These are phyloP conservation scores for Nemania bipapillata DNA, from an alignment of 2,329 filamentous ascomycete species.

Conservation along the genomic window DNA sequence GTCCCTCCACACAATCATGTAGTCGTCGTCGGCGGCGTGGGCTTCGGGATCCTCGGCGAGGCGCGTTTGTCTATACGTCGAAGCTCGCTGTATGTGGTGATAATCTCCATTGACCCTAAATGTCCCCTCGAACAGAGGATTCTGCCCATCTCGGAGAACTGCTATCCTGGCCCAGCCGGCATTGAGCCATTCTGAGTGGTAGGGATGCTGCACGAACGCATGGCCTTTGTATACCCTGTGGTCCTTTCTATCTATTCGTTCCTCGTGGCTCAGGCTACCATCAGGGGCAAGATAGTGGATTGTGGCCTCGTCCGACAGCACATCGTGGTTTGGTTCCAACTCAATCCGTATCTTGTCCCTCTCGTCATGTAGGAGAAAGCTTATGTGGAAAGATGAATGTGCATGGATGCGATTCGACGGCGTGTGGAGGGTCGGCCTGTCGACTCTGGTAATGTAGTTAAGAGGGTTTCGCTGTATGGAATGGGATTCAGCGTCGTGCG, in stretches of 20 bases:
- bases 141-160: conserved; percentile 77
- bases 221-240: conserved; percentile 88
- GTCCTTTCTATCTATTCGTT: conserved; percentile 75
- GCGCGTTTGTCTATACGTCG: conserved; percentile 78
- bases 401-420: conserved; percentile 82
- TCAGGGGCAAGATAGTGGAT: conserved; percentile 78
- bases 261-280: conserved; percentile 73
- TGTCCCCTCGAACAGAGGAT: conserved; percentile 88
- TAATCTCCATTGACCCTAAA: conserved; percentile 84
- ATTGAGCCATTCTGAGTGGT: conserved; percentile 74
- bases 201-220: conserved; percentile 73
- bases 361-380: conserved; percentile 76
- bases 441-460: conserved; percentile 75
- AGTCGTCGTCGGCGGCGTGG: conserved; percentile 68
- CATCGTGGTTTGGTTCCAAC: conserved; percentile 90
- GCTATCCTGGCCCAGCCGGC: conserved; percentile 89
- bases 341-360: conserved; percentile 78
- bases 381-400: conserved; percentile 83
- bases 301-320: conserved; percentile 79
- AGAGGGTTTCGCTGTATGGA: conserved; percentile 82
- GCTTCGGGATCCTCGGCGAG: conserved; percentile 76
- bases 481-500: conserved; percentile 63
- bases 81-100: conserved; percentile 84
- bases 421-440: conserved; percentile 80
- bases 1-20: conserved; percentile 91